Evolutionary conservation across 2,329 filamentous ascomycete species (phyloP), one percentile per base, ranked within the genome.

Genomic region (Curvularia sp.): DNA sequence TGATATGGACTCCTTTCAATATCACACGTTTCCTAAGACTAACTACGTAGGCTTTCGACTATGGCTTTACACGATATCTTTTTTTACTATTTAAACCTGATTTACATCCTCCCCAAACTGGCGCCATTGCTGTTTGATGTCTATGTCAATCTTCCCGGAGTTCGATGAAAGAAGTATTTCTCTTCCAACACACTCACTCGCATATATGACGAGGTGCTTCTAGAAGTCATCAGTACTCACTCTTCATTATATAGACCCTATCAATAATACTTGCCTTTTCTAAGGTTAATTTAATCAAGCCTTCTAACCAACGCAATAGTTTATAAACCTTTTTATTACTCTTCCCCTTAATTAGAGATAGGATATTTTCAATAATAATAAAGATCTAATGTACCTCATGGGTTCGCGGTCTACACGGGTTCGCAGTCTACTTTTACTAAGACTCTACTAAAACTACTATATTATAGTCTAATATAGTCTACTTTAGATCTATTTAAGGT

Each of bases 361-460:
- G 34, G 19, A 38, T 38, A 13, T 50, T 56, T 5, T 45, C 38
- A n/a, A n/a, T n/a, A n/a, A n/a, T n/a, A n/a, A n/a, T n/a, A n/a
- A n/a, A n/a, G n/a, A n/a, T n/a, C n/a, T 64, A 30, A 30, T 9
- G 28, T 30, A 30, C 28, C 28, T 10, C 28, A 30, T 9, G 28
- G 28, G 28, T 30, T 30, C 5, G 28, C 9, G 28, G 5, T 30
- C 28, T 9, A 30, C 28, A 30, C 9, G 28, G 28, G 28, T 30
- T 30, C 9, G 28, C 9, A n/a, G n/a, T n/a, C n/a, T n/a, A n/a
- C n/a, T n/a, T n/a, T n/a, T n/a, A n/a, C n/a, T n/a, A n/a, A n/a
- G 28, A 8, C 28, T 9, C 9, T 30, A 30, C 28, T 30, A 30
- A 30, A 30, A 6, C 28, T 9, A 6, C 28, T 9, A 6, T 9